These are phyloP conservation scores for Venustampulla echinocandica DNA, from an alignment of 495 filamentous ascomycete genomes.

Conservation along the genomic window DNA sequence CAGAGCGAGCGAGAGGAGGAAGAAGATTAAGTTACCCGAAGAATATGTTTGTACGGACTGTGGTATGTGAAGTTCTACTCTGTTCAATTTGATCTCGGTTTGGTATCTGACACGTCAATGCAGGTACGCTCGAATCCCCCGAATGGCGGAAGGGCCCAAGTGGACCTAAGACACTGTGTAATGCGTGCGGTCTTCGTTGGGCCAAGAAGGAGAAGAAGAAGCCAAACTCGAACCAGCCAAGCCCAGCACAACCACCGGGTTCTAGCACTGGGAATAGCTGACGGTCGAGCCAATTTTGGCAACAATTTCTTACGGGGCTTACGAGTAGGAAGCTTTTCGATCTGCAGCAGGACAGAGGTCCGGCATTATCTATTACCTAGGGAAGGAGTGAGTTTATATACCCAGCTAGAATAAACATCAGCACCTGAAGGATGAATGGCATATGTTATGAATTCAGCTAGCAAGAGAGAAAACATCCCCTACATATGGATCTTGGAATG, in stretches of 20 bases:
- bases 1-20: slow-evolving; percentile 66
- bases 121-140: slow-evolving; percentile 75
- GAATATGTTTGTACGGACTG: slow-evolving; percentile 97
- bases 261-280: slow-evolving; percentile 6
- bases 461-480: background rate
- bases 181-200: slow-evolving; percentile 88
- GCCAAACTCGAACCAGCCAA: background rate
- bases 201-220: slow-evolving; percentile 71
- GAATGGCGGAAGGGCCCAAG: slow-evolving; percentile 95
- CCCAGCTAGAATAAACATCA: slow-evolving; percentile 1
- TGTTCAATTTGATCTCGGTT: background rate
- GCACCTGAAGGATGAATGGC: background rate
- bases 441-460: background rate
- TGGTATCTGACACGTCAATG: slow-evolving; percentile 1
- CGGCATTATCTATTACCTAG: slow-evolving; percentile 4
- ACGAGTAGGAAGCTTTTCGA: background rate
- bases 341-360: slow-evolving; percentile 8
- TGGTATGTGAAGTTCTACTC: slow-evolving; percentile 44
- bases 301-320: background rate
- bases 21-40: slow-evolving; percentile 80
- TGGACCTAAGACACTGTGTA: slow-evolving; percentile 93
- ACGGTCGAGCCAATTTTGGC: background rate
- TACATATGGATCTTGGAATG: background rate
- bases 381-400: slow-evolving; percentile 11
- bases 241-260: background rate